These are phyloP conservation scores for Backusella sp. DNA, from an alignment of 192 early-diverging fungal species.

Conservation along the genomic window DNA sequence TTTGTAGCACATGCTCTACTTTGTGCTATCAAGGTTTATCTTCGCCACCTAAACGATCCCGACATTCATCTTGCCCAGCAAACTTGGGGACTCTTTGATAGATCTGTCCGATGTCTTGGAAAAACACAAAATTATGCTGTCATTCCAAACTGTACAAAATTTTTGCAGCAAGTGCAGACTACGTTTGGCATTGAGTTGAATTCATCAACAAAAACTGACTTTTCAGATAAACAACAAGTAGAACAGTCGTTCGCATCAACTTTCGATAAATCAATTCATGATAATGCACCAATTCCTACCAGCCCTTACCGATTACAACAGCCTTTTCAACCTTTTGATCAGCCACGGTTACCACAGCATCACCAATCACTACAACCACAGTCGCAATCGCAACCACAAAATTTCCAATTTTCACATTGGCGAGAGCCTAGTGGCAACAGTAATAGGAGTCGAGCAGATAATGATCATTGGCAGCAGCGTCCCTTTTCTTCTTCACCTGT, in stretches of 20 bases:
- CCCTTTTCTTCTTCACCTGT: not conserved
- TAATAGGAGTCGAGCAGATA: not conserved
- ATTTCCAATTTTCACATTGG: not conserved
- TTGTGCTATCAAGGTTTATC: not conserved
- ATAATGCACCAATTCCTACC: not conserved
- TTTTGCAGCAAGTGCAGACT: conserved; percentile 12
- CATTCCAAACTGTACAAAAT: conserved; percentile 15
- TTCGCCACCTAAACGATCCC: not conserved
- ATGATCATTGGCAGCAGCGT: not conserved
- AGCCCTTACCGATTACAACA: not conserved
- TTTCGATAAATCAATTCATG: not conserved
- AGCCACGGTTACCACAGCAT: not conserved
- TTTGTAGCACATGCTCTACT: not conserved
- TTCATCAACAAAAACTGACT: not conserved
- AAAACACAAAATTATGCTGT: not conserved
- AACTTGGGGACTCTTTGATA: conserved; percentile 11
- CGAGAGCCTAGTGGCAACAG: not conserved
- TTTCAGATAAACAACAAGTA: not conserved
- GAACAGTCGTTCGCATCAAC: not conserved
- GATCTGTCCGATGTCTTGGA: not conserved
- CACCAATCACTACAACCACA: not conserved
- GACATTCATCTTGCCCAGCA: conserved; percentile 7
- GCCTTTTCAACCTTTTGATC: not conserved
- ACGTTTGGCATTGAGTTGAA: conserved; percentile 1
- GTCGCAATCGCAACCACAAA: not conserved